A percentile compares a stretch with the other conserved stretches of the same genome.
Conservation (phyloP, 2,329 filamentous ascomycete species). For the Pseudogymnoascus sp. region DNA sequence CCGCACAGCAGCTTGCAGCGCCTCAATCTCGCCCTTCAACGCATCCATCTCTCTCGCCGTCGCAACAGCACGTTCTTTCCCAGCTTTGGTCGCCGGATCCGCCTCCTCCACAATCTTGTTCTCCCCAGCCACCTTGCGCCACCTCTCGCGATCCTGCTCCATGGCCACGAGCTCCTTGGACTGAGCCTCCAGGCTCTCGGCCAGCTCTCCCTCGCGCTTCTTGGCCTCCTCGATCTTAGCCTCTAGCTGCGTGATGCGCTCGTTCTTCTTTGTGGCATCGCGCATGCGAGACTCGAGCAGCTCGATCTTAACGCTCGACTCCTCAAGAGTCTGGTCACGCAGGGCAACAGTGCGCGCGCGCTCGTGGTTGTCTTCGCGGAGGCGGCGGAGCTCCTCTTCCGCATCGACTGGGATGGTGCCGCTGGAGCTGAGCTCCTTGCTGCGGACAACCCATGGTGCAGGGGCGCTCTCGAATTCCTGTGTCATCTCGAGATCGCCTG, state of each 20-base stretch:
- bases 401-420: conserved; percentile 75
- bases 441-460: conserved; percentile 76
- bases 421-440: conserved; percentile 72
- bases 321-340: conserved; percentile 76
- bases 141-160: conserved; percentile 60
- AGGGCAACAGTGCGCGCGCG: conserved; percentile 63
- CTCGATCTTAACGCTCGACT: conserved; percentile 85
- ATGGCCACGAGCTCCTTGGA: conserved; percentile 58
- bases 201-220: conserved; percentile 44
- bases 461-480: conserved; percentile 70
- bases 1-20: conserved; percentile 56
- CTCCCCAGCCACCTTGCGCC: conserved; percentile 63
- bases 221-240: conserved; percentile 47
- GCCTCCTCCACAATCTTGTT: conserved; percentile 45
- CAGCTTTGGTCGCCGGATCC: conserved; percentile 44
- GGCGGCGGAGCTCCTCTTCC: conserved; percentile 72
- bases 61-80: conserved; percentile 59
- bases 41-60: conserved; percentile 66
- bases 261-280: conserved; percentile 71
- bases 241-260: conserved; percentile 60
- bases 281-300: conserved; percentile 82
- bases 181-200: conserved; percentile 59
- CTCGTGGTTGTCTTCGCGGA: conserved; percentile 75
- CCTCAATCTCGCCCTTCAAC: conserved; percentile 60
- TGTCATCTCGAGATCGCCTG: conserved; percentile 62